Conservation (phyloP, 768 basidiomycete genomes). For the Auricularia heimuer region DNA sequence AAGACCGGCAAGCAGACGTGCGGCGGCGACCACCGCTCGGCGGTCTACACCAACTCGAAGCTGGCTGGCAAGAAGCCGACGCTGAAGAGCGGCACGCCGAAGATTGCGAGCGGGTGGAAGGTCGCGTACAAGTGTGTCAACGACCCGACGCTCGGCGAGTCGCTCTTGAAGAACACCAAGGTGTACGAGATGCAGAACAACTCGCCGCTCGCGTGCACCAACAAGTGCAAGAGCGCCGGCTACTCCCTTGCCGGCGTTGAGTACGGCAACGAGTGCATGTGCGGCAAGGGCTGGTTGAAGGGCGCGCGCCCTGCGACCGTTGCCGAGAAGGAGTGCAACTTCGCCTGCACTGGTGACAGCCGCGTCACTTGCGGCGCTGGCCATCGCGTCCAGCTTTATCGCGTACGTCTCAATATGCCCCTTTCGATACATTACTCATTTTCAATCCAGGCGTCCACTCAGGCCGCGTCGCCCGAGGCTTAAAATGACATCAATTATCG, state of each 20-base stretch:
- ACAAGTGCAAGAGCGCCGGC: neutral
- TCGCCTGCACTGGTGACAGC: neutral
- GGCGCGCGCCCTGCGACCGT: too few relatives aligned
- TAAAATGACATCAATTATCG: too few relatives aligned
- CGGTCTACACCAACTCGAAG: neutral
- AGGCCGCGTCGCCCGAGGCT: too few relatives aligned
- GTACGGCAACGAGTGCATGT: neutral
- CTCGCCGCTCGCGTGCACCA: neutral
- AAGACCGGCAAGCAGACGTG: neutral
- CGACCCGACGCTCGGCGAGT: neutral
- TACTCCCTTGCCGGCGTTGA: neutral
- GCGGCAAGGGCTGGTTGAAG: too few relatives aligned
- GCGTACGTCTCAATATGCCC: too few relatives aligned
- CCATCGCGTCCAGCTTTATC: neutral
- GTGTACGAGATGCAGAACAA: neutral
- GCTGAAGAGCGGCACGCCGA: neutral
- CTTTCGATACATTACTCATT: too few relatives aligned
- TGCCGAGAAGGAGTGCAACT: neutral
- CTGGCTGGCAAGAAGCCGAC: neutral
- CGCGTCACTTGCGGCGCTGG: neutral
- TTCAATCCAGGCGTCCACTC: too few relatives aligned
- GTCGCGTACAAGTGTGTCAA: neutral
- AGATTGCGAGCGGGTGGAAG: neutral
- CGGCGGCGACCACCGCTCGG: neutral
- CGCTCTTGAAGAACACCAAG: neutral